Conservation (phyloP, 2,329 filamentous ascomycete genomes). For the Aureobasidium lini region DNA sequence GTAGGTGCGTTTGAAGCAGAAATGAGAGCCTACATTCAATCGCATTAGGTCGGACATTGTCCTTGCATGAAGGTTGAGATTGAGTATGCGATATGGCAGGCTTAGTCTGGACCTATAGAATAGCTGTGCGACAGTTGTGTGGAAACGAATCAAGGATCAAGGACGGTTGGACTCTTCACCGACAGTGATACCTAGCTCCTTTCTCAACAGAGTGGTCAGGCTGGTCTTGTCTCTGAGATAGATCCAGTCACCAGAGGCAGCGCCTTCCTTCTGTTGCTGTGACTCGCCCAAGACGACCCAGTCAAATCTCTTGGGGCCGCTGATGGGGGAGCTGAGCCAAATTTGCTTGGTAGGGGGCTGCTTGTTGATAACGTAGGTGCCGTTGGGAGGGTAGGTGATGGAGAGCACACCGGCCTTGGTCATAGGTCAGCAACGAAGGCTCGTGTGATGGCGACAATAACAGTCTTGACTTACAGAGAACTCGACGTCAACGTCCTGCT, state of each 20-base stretch:
- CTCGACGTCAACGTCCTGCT: conserved; percentile 77
- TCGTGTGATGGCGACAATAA: background rate
- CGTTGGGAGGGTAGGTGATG: conserved; percentile 59
- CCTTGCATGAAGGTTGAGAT: background rate
- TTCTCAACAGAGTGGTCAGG: conserved; percentile 62
- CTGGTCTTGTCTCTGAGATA: conserved; percentile 78
- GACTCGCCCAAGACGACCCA: conserved; percentile 70
- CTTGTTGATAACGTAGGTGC: conserved; percentile 94
- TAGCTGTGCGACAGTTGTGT: background rate
- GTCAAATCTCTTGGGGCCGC: conserved; percentile 89
- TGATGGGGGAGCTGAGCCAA: conserved; percentile 87
- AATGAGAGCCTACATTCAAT: background rate
- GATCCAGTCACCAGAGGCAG: conserved; percentile 69
- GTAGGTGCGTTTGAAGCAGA: background rate
- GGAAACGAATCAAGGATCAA: background rate
- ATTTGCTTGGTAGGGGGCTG: conserved; percentile 96
- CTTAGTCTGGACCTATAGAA: background rate
- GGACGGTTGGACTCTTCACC: conserved; percentile 18
- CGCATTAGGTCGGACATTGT: background rate
- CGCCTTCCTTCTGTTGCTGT: conserved; percentile 73
- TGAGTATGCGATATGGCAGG: background rate
- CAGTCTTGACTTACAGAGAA: conserved; percentile 56
- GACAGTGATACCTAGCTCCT: conserved; percentile 67
- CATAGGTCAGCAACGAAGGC: conserved; percentile 10
- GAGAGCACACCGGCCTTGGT: conserved; percentile 76